Evolutionary conservation across 2,329 filamentous ascomycete genomes (phyloP), one percentile per base, ranked within the genome.

Genomic region (Bimuria novae-zelandiae): DNA sequence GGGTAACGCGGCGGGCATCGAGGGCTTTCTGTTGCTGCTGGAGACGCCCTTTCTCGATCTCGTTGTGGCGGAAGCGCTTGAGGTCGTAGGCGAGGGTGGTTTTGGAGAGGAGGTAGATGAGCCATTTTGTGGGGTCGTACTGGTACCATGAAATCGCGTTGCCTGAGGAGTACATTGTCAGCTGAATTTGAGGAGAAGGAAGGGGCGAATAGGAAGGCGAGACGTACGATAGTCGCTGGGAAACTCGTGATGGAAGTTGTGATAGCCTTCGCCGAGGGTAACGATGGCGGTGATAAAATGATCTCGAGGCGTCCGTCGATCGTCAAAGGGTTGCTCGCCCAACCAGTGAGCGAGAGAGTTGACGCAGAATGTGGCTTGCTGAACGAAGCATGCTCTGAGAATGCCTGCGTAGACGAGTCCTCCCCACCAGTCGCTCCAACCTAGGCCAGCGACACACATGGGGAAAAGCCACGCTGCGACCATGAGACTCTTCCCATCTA

Each of bases 321-420:
- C 73, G 51, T 75, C 73, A 52, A 75, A 75, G 1, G 72, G 73
- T 56, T 75, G 73, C 49, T 76, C 73, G 16, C 79, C 79, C n/a
- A 81, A 72, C 75, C 76, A 81, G 63, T 81, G 79, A n/a, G 78
- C 79, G 11, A 81, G 72, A 8, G 75, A 78, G 65, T 81, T 81
- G 60, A 81, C 77, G 51, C 78, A 80, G 68, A 81, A 81, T 3
- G 78, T 80, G 22, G 77, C 77, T 62, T 81, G 79, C 59, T 81
- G 78, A 11, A 80, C 76, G 55, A 79, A 75, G 55, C 77, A 79
- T 40, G 78, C 76, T 44, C 79, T 71, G 14, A 80, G 68, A 36
- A 81, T 77, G 7, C 78, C 79, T 7, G 74, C 77, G 49, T 80
- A 81, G 55, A 81, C 70, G 22, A 76, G 74, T 3, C 79, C 79